Evolutionary conservation across 2,329 filamentous ascomycete genomes (phyloP).

Genomic region (Didymella exigua): DNA sequence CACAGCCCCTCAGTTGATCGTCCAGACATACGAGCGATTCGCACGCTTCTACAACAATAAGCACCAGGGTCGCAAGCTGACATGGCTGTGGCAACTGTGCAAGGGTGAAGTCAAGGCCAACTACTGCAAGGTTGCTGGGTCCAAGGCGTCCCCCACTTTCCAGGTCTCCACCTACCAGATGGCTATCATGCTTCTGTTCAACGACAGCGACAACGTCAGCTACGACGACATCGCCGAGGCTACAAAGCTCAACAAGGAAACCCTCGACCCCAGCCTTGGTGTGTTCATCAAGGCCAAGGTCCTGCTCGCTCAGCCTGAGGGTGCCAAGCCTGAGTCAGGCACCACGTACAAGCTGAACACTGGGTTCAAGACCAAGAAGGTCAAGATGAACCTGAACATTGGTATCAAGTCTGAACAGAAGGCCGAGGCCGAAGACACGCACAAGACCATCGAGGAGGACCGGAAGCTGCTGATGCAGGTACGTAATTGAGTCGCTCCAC

Average conservation of each 20-base stretch:
- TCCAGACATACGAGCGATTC: conserved; percentile 88
- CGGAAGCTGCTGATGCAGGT: conserved; percentile 96
- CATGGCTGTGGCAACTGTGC: conserved; percentile 97
- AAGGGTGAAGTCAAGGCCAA: conserved; percentile 96
- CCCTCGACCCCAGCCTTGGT: conserved; percentile 81
- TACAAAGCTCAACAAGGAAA: conserved; percentile 79
- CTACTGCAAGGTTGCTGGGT: conserved; percentile 71
- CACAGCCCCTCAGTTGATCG: conserved; percentile 81
- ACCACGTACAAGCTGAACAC: conserved; percentile 86
- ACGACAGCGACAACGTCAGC: conserved; percentile 81
- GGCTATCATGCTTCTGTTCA: conserved; percentile 93
- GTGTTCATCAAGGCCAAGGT: conserved; percentile 95
- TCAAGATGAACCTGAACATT: conserved; percentile 95
- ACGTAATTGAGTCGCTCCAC: conserved; percentile 49
- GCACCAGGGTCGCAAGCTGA: conserved; percentile 93
- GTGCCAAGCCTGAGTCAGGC: conserved; percentile 76
- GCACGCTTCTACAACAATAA: conserved; percentile 92
- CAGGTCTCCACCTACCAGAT: conserved; percentile 98
- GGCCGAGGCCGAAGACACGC: conserved; percentile 93
- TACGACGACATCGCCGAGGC: conserved; percentile 87
- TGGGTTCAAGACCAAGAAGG: conserved; percentile 98
- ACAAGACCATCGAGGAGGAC: conserved; percentile 99
- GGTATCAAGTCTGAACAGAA: conserved; percentile 95
- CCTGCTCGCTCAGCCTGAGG: conserved; percentile 71
- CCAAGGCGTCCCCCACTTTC: conserved; percentile 91